These are phyloP conservation scores for Suillus tomentosus DNA, from an alignment of 768 basidiomycete genomes.

Conservation along the genomic window DNA sequence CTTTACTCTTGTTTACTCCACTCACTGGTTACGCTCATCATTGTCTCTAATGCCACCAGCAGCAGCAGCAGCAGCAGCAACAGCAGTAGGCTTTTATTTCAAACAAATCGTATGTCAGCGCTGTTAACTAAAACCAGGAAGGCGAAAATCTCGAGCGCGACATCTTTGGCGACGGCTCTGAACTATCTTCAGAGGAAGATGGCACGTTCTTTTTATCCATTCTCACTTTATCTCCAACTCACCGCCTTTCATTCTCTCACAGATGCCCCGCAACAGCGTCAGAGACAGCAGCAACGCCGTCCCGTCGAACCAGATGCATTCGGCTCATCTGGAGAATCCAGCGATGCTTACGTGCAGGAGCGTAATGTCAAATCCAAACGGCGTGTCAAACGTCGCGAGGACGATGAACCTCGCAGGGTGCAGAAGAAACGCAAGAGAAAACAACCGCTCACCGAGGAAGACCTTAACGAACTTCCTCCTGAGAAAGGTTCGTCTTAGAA, in stretches of 20 bases:
- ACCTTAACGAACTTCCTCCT: conserved; percentile 68
- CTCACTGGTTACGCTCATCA: not conserved
- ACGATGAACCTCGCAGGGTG: conserved; percentile 37
- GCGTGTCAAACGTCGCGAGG: conserved; percentile 40
- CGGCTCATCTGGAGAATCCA: conserved; percentile 43
- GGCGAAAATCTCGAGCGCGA: conserved; percentile 56
- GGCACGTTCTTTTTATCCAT: conserved; percentile 25
- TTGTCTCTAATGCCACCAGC: conserved; percentile 17
- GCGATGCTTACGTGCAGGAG: conserved; percentile 55
- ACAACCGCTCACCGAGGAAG: conserved; percentile 59
- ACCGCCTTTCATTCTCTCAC: conserved; percentile 9
- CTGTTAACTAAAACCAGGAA: conserved; percentile 11
- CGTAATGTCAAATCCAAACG: conserved; percentile 29
- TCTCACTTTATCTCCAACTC: not conserved
- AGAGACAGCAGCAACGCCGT: conserved; percentile 35
- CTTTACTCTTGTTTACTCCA: conserved; percentile 9
- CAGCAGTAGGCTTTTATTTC: conserved; percentile 5
- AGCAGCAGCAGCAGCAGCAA: not conserved
- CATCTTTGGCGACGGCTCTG: conserved; percentile 85
- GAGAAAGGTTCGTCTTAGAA: conserved; percentile 62
- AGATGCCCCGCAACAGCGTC: conserved; percentile 48
- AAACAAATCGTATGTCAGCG: too few relatives aligned
- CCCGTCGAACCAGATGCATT: conserved; percentile 38
- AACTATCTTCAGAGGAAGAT: conserved; percentile 78
- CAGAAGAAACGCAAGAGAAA: conserved; percentile 62